Evolutionary conservation across 805 yeast species (phyloP).

Genomic region (Helenozyma rhizophorensis): DNA sequence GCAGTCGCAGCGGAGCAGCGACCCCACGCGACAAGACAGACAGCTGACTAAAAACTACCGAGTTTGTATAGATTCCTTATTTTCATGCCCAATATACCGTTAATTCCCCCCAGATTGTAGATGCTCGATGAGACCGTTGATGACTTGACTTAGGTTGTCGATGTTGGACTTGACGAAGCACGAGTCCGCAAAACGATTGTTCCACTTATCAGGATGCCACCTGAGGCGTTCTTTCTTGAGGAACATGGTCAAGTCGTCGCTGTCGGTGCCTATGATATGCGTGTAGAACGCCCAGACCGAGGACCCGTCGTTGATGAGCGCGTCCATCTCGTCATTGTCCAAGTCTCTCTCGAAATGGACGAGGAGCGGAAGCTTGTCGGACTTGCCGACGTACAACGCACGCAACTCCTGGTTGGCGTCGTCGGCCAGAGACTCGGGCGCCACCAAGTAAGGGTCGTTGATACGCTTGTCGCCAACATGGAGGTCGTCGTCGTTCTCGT

Average conservation of each 20-base stretch:
- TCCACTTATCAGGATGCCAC: conserved; percentile 74
- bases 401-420: conserved; percentile 4
- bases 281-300: conserved; percentile 26
- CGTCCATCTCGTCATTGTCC: conserved; percentile 8
- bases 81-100: background rate
- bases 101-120: background rate
- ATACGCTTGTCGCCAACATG: conserved; percentile 39
- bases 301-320: conserved; percentile 17
- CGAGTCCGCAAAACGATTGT: conserved; percentile 18
- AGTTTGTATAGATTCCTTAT: too few species aligned
- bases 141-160: conserved; percentile 25
- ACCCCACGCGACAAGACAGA: conserved; percentile 14
- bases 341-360: conserved; percentile 9
- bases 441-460: conserved; percentile 25
- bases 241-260: conserved; percentile 17
- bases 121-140: conserved; percentile 19
- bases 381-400: conserved; percentile 12
- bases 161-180: conserved; percentile 25
- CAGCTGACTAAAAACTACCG: too few species aligned
- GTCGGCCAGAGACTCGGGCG: conserved; percentile 1
- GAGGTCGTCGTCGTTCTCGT: conserved; percentile 27
- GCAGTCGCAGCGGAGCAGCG: conserved; percentile 13
- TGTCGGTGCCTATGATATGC: conserved; percentile 9
- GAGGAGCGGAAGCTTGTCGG: conserved; percentile 12
- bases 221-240: conserved; percentile 49